A percentile compares a stretch with the other conserved stretches of the same genome.
Conservation (phyloP, 768 basidiomycete species). For the Tricholoma hemisulphureum region DNA sequence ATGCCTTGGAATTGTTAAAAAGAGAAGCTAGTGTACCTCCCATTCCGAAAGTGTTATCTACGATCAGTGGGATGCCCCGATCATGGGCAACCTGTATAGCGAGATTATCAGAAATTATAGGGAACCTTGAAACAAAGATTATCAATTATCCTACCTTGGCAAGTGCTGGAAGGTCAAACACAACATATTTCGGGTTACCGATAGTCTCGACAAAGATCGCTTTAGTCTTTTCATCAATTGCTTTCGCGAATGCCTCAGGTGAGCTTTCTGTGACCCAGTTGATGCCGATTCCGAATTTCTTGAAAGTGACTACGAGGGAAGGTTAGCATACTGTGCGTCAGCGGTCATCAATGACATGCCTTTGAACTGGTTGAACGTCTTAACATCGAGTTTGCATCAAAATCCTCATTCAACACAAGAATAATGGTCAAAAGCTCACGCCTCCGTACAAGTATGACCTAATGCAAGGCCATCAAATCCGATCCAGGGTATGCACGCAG, state of each 20-base stretch:
- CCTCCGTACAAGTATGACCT: constrained; percentile 70
- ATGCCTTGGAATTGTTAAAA: not conserved
- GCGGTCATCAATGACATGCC: constrained; percentile 21
- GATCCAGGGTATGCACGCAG: not conserved
- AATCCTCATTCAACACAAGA: not conserved
- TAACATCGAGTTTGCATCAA: not conserved
- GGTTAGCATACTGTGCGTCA: constrained; percentile 7
- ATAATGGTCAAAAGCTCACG: constrained; percentile 21
- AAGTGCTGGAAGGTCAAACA: constrained; percentile 65
- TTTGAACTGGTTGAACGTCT: constrained; percentile 78
- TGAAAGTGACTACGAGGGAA: constrained; percentile 51
- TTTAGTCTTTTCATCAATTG: constrained; percentile 77
- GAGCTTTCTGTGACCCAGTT: constrained; percentile 60
- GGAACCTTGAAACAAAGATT: not conserved
- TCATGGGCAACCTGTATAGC: constrained; percentile 60
- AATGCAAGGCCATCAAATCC: not conserved
- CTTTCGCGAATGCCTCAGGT: constrained; percentile 58
- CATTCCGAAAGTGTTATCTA: constrained; percentile 79
- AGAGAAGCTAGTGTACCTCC: constrained; percentile 41
- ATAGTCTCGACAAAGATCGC: constrained; percentile 76
- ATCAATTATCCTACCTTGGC: constrained; percentile 49
- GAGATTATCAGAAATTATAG: not conserved
- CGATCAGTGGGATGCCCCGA: constrained; percentile 71
- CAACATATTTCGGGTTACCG: constrained; percentile 73
- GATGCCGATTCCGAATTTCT: constrained; percentile 62